Conservation (phyloP, 1,139 yeast species). For the Protomyces inundatus region DNA sequence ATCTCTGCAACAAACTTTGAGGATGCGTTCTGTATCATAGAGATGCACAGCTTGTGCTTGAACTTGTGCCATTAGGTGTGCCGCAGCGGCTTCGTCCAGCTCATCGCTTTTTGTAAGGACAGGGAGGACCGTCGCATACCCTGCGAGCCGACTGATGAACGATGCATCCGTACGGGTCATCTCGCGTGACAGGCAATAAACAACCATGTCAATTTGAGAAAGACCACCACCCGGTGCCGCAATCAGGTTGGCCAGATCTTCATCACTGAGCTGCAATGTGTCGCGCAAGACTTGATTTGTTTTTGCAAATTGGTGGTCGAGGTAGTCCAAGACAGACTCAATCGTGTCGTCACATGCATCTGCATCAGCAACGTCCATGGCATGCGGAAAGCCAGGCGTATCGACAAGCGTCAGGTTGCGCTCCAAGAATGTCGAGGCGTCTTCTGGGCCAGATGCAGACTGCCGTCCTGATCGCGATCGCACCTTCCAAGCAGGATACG, state of each 20-base stretch:
- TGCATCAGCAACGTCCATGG: not conserved
- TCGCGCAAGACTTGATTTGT: slow-evolving; percentile 7
- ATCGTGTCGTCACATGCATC: slow-evolving; percentile 13
- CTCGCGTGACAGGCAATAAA: slow-evolving; percentile 6
- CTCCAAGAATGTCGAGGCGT: not conserved
- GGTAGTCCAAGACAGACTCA: slow-evolving; percentile 7
- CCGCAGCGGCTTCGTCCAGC: not conserved
- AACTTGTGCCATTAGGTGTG: not conserved
- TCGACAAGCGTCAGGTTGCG: slow-evolving; percentile 11
- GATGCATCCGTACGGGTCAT: slow-evolving; percentile 2
- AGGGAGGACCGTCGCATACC: slow-evolving; percentile 15
- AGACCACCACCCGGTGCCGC: slow-evolving; percentile 21
- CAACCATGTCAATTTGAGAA: slow-evolving; percentile 8
- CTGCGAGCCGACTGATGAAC: slow-evolving; percentile 1
- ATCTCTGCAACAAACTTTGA: slow-evolving; percentile 7
- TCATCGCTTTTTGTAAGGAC: slow-evolving; percentile 7
- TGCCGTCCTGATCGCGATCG: not conserved
- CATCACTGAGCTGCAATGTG: not conserved
- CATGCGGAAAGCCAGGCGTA: slow-evolving; percentile 3
- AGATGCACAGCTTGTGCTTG: not conserved
- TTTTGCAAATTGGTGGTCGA: slow-evolving; percentile 7
- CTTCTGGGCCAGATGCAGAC: not conserved
- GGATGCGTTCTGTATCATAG: not conserved
- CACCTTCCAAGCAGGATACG: slow-evolving; percentile 15
- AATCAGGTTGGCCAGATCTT: slow-evolving; percentile 9